Base-by-base conservation (phyloP, 257 asterid genomes). In the Scutellaria barbata region DNA sequence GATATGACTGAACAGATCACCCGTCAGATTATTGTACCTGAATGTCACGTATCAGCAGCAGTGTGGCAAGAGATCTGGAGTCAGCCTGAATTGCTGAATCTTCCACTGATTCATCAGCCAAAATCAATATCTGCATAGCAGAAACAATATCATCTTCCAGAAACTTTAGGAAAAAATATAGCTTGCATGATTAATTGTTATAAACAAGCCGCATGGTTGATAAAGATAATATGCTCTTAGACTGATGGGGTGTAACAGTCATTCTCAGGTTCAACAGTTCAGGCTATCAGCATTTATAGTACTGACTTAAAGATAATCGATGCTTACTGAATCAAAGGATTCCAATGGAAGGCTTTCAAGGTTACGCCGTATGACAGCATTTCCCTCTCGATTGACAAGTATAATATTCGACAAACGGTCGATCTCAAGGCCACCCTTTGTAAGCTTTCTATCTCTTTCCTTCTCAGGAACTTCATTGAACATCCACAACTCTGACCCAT, bases 61-160 rank as follows among this genome's bases (percentile, higher is more conserved):
- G 82, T 42, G 97, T 91, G 61, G 97, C 96, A 68, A 91, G 96
- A 71, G 97, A 91, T 83, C 97, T 87, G 39, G 97, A 91, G 84
- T 91, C 97, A 62, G 95, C 97, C 86, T 87, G 95, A 68, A 91
- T 89, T 46, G 96, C 97, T 13, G 97, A 89, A 76, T 89, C 96
- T 81, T 91, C 97, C 35, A 89, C 96, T 39, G 96, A 89, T 74
- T 91, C 96, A 77, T 91, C 97, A 12, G 96, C 97, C 85, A 91
- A 82, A 79, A 91, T 91, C 76, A 91, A 83, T 75, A 87, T 91
- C 96, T 91, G 82, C 71, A 74, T 59, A 18, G 73, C 53, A 73
- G 73, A 69, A 70, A 46, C 17, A 66, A 33, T 6, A 40, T 25
- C 13, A 63, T 18, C 17, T 55, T 1, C 60, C 12, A 74, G 66